Base-by-base conservation (phyloP, 2,329 filamentous ascomycete genomes). In the Beauveria varroae region DNA sequence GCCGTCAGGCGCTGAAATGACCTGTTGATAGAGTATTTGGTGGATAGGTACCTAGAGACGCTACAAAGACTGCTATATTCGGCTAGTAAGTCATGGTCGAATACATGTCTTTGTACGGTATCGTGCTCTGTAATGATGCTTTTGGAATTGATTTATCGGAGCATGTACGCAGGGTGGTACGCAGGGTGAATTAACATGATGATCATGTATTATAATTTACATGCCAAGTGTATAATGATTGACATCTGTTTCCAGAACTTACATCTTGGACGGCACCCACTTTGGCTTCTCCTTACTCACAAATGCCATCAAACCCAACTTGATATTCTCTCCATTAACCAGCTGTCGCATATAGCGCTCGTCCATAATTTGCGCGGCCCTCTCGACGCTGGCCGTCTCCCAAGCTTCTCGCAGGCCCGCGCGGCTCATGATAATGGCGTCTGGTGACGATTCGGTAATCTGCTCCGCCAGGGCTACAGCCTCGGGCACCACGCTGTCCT, bases 271-370 rank as follows among this genome's bases (percentile, higher is more conserved):
- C 30, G 77, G 74, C 53, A 75, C 75, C 79, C 79, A 82, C 28
- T 75, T 67, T 20, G 80, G 79, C 65, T 75, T 71, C 66, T 76
- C 71, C 72, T 81, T 82, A 67, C 78, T 73, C 41, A 75, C 75
- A 73, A 84, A 85, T 5, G 81, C 81, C 62, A 69, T 72, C 57
- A 82, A 65, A 1, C 80, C 80, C 63, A 81, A 78, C 18, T 73
- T 68, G n/a, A 79, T 70, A 70, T 82, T 83, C 62, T 79, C 75
- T 0, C 78, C 75, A 40, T 72, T 67, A 51, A 77, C 66, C 59
- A 82, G 66, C 5, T 65, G 68, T 52, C 71, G 68, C 18, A 70
- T 74, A 65, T 76, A 81, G 44, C 73, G 67, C 61, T 80, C 72
- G 37, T 75, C 68, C 0, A 75, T 76, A 20, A 76, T 61, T 67